phyloP scores from a whole-genome alignment of 2,329 filamentous ascomycete species.

The Leptographium radiaticola region DNA sequence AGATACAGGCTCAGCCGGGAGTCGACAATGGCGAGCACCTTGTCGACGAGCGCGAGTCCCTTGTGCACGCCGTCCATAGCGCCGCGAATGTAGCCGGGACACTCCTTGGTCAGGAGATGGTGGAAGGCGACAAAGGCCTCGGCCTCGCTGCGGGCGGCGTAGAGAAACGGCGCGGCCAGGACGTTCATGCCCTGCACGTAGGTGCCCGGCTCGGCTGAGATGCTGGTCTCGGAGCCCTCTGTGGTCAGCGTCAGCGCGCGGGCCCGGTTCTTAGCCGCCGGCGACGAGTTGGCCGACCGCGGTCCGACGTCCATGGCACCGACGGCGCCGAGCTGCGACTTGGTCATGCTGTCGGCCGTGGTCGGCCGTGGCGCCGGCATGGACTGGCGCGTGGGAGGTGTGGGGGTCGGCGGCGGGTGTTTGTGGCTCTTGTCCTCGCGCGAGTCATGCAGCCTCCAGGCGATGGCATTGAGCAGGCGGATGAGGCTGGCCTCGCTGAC shows the following conservation, averaged over 20 bases:
- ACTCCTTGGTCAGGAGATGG: slow-evolving; percentile 73
- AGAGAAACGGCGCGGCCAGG: slow-evolving; percentile 86
- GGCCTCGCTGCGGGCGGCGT: slow-evolving; percentile 84
- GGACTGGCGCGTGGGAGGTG: slow-evolving; percentile 11
- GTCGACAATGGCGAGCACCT: slow-evolving; percentile 82
- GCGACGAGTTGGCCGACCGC: slow-evolving; percentile 24
- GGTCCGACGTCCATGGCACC: slow-evolving; percentile 13
- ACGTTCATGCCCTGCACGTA: slow-evolving; percentile 99
- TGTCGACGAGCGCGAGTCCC: slow-evolving; percentile 81
- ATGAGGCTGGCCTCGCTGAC: slow-evolving; percentile 94
- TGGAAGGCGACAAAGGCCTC: slow-evolving; percentile 91
- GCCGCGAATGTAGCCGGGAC: slow-evolving; percentile 84
- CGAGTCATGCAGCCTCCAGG: slow-evolving; percentile 83
- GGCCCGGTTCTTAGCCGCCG: slow-evolving; percentile 35
- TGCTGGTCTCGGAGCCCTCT: slow-evolving; percentile 47
- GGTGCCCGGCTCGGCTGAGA: slow-evolving; percentile 55
- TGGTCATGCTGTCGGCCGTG: background rate
- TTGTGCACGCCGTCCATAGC: slow-evolving; percentile 96
- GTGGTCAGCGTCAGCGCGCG: slow-evolving; percentile 48
- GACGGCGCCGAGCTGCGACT: background rate
- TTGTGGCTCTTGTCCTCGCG: slow-evolving; percentile 29
- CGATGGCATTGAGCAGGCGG: slow-evolving; percentile 83
- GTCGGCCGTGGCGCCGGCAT: slow-evolving; percentile 3
- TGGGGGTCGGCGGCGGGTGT: background rate
- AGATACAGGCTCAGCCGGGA: slow-evolving; percentile 76